phyloP scores from a whole-genome alignment of 2,329 filamentous ascomycete genomes.

The Colletotrichum sp. region DNA sequence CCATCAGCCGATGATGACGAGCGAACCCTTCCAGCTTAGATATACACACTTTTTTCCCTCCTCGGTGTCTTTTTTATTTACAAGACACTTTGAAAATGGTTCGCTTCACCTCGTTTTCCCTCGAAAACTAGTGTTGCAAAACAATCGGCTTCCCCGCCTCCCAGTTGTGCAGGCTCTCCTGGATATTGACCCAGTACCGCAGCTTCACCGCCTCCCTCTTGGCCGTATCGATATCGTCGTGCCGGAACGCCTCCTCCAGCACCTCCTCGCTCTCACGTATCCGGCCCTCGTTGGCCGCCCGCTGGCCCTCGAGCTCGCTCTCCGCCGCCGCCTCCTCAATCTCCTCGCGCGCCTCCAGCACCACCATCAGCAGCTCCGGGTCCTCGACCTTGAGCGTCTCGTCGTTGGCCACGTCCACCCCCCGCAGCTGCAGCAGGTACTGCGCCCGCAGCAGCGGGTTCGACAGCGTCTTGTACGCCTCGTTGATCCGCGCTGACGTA shows the following conservation, averaged over 20 bases:
- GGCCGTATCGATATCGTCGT: constrained; percentile 70
- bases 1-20: constrained; percentile 19
- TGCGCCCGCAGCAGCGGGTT: constrained; percentile 85
- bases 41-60: neutral
- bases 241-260: constrained; percentile 69
- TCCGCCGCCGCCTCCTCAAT: constrained; percentile 76
- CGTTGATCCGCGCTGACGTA: constrained; percentile 84
- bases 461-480: constrained; percentile 85
- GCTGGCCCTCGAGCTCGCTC: constrained; percentile 64
- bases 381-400: constrained; percentile 74
- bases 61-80: neutral
- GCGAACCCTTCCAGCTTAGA: neutral
- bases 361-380: constrained; percentile 74
- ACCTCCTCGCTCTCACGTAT: constrained; percentile 66
- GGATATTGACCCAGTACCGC: constrained; percentile 90
- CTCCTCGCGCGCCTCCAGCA: constrained; percentile 78
- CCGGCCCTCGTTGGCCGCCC: constrained; percentile 69
- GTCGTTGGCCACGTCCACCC: constrained; percentile 80
- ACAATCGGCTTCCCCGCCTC: constrained; percentile 73
- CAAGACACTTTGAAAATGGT: neutral
- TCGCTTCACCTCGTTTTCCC: neutral
- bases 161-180: constrained; percentile 82
- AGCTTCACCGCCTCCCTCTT: constrained; percentile 76
- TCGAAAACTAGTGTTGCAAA: constrained; percentile 48
- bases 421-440: constrained; percentile 78